Evolutionary conservation across 2,329 filamentous ascomycete genomes (phyloP), one percentile per base, ranked within the genome.

Genomic region (Fusarium sp.): DNA sequence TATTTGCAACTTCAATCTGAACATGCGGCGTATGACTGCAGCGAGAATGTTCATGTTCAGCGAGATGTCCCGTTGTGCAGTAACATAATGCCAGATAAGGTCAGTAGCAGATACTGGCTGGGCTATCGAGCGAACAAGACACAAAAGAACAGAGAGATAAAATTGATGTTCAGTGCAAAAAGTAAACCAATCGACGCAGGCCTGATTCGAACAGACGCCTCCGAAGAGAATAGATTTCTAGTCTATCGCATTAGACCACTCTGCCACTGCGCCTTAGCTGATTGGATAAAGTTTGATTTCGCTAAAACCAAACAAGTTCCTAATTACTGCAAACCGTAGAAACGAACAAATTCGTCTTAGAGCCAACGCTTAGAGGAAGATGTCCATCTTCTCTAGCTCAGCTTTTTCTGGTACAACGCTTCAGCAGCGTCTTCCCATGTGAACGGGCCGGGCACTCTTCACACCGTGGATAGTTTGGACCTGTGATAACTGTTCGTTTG

Each of bases 221-320:
- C 63, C 63, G 63, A 66, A 7, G 63, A 66, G 63, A 66, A 66
- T 66, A 66, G 63, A 66, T 66, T 66, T 66, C 63, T 66, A 66
- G 63, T 66, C 63, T 66, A 66, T 66, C 63, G 63, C 63, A 65
- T 66, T 66, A 66, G 63, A 66, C 63, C 63, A 66, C 63, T 66
- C 63, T 65, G 63, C 63, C 63, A 66, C 63, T 66, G 63, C 62
- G 63, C 63, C 63, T 66, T 8, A 36, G 27, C 45, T 66, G 52
- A 66, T 66, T 60, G 44, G 63, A 45, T 66, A 4, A 3, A 7
- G 15, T 25, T 25, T 25, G 22, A 22, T 22, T 22, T 22, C 22
- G 25, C 25, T 25, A 25, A 25, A 25, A 5, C 25, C 25, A 25
- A 25, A 4, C 5, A 25, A 25, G 25, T 25, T 25, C 25, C 5